A percentile compares a stretch with the other conserved stretches of the same genome.
Conservation (phyloP, 176 grass and related monocot species). For the Bothriochloa decipiens region DNA sequence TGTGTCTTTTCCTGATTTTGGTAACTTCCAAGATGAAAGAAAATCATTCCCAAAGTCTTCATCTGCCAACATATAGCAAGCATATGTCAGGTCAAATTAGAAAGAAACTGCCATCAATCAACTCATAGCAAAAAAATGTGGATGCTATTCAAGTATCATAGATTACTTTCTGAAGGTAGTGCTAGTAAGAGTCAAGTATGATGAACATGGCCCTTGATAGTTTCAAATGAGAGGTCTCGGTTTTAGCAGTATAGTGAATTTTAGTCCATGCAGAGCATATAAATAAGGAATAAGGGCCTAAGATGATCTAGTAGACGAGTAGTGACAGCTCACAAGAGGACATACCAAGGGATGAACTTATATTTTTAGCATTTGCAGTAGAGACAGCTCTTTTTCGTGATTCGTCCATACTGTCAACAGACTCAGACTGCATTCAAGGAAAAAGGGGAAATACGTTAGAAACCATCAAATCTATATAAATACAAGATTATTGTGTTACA, state of each 20-base stretch:
- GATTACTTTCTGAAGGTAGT: conserved; percentile 26
- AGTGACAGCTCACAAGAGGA: conserved; percentile 31
- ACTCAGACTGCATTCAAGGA: conserved; percentile 38
- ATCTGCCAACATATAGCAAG: conserved; percentile 53
- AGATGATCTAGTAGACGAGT: conserved; percentile 1
- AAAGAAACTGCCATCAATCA: conserved; percentile 25
- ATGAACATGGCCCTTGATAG: conserved; percentile 15
- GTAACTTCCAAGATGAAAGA: conserved; percentile 78
- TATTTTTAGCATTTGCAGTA: conserved; percentile 46
- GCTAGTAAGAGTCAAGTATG: conserved; percentile 13
- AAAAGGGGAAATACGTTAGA: conserved; percentile 41
- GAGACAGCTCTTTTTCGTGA: conserved; percentile 63
- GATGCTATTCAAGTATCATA: conserved; percentile 12
- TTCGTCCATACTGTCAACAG: conserved; percentile 62
- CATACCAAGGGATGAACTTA: conserved; percentile 71
- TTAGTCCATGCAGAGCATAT: conserved; percentile 24
- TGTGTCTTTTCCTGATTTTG: conserved; percentile 59
- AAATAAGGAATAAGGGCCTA: conserved; percentile 31
- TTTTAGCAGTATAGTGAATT: conserved; percentile 26
- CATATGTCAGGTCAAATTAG: conserved; percentile 28
- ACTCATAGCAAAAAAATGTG: not conserved
- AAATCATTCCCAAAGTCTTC: conserved; percentile 93
- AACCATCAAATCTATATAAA: conserved; percentile 35
- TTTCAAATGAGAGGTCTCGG: conserved; percentile 21
- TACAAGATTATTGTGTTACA: conserved; percentile 11